Conservation (phyloP, 352 stramenopile species). For the Aphanomyces astaci region DNA sequence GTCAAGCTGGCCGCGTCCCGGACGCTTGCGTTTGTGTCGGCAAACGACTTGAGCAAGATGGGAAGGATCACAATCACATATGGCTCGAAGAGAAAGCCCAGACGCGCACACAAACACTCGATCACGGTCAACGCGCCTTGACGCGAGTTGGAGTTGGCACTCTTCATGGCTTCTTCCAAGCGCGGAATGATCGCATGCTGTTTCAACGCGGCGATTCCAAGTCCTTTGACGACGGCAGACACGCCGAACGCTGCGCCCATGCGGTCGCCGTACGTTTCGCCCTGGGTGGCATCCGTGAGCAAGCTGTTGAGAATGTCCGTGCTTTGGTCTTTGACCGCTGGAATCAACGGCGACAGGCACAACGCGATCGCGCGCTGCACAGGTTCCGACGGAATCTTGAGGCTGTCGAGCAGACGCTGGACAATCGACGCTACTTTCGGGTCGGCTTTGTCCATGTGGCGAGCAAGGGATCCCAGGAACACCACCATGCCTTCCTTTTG, state of each 20-base stretch:
- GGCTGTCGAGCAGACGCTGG: constrained; percentile 75
- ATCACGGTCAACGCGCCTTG: constrained; percentile 96
- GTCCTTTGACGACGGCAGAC: constrained; percentile 97
- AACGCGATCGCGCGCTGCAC: constrained; percentile 89
- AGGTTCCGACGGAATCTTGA: constrained; percentile 88
- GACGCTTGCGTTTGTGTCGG: constrained; percentile 93
- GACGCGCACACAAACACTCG: constrained; percentile 92
- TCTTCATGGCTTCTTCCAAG: constrained; percentile 78
- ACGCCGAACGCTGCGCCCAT: constrained; percentile 96
- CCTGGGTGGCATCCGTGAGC: constrained; percentile 55
- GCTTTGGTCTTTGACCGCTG: constrained; percentile 67
- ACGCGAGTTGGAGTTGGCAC: constrained; percentile 61
- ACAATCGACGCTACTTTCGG: constrained; percentile 85
- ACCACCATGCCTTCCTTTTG: constrained; percentile 87
- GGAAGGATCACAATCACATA: constrained; percentile 98
- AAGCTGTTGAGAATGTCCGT: constrained; percentile 66
- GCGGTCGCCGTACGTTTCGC: constrained; percentile 80
- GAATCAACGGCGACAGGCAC: constrained; percentile 86
- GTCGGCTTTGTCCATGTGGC: constrained; percentile 84
- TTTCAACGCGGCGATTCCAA: constrained; percentile 97
- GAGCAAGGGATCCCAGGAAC: constrained; percentile 81
- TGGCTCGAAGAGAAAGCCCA: constrained; percentile 97
- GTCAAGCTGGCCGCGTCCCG: constrained; percentile 92
- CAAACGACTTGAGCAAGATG: constrained; percentile 97
- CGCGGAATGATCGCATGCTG: constrained; percentile 95